Evolutionary conservation across 768 basidiomycete genomes (phyloP).

Genomic region (Kondoa malvinella): DNA sequence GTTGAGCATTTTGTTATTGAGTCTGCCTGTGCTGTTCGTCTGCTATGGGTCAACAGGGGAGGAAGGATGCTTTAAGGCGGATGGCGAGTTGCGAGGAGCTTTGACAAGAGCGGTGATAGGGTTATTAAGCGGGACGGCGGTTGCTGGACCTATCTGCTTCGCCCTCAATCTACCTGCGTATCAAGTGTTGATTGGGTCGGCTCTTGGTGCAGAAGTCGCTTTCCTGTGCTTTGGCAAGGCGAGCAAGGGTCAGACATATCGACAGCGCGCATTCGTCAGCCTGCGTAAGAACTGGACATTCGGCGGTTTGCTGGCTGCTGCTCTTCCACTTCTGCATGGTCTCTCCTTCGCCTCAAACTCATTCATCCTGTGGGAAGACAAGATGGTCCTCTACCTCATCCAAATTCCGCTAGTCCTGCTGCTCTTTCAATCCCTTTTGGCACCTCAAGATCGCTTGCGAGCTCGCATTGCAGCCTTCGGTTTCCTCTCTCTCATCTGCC

Average conservation of each 20-base stretch:
- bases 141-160: background rate
- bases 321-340: slow-evolving; percentile 46
- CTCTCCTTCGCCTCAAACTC: slow-evolving; percentile 78
- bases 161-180: background rate
- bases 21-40: background rate
- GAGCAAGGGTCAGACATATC: background rate
- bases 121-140: background rate
- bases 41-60: background rate
- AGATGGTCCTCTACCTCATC: slow-evolving; percentile 55
- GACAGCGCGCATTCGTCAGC: background rate
- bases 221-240: slow-evolving; percentile 4
- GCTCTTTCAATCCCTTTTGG: slow-evolving; percentile 47
- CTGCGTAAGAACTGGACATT: background rate
- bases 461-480: slow-evolving; percentile 59
- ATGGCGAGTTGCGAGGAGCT: background rate
- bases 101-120: background rate
- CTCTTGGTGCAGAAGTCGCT: slow-evolving; percentile 9
- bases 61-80: background rate
- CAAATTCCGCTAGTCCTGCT: slow-evolving; percentile 43
- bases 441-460: slow-evolving; percentile 53
- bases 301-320: slow-evolving; percentile 8
- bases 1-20: slow-evolving; percentile 39
- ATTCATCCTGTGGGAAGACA: slow-evolving; percentile 95
- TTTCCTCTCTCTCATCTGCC: slow-evolving; percentile 46
- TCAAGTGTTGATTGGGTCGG: background rate